Evolutionary conservation across 106 monocot genomes (phyloP).

Genomic region (Apostasia shenzhenica): DNA sequence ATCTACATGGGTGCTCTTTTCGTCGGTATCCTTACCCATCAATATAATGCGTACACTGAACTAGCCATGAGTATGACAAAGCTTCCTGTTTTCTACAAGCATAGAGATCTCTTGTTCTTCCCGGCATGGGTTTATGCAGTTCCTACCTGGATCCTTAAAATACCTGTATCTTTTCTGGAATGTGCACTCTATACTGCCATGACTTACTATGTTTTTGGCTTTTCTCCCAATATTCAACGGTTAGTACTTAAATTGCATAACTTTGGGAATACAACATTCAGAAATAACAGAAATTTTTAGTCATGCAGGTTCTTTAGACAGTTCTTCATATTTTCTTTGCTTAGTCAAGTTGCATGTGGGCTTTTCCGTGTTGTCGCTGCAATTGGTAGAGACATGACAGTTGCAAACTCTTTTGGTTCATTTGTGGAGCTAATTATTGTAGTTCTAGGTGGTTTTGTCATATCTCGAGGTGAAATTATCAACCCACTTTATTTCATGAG

Average conservation of each 20-base stretch:
- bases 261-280: not conserved
- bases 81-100: constrained; percentile 57
- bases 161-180: constrained; percentile 31
- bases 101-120: constrained; percentile 40
- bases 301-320: constrained; percentile 52
- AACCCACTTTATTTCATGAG: too few relatives aligned
- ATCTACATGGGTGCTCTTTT: constrained; percentile 42
- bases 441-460: constrained; percentile 31
- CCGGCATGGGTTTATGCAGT: constrained; percentile 46
- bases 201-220: constrained; percentile 41
- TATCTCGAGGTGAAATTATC: not conserved
- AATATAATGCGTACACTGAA: constrained; percentile 42
- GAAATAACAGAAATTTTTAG: not conserved
- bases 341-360: constrained; percentile 38
- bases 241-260: not conserved
- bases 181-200: constrained; percentile 21
- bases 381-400: constrained; percentile 26
- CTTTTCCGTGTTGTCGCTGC: constrained; percentile 60
- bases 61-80: constrained; percentile 28
- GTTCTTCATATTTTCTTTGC: constrained; percentile 29
- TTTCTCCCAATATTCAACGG: constrained; percentile 35
- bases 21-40: constrained; percentile 14
- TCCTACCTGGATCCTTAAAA: constrained; percentile 47
- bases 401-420: constrained; percentile 39
- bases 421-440: constrained; percentile 40